These are phyloP conservation scores for Akanthomyces dipterigenus DNA, from an alignment of 2,329 filamentous ascomycete species.

Conservation along the genomic window DNA sequence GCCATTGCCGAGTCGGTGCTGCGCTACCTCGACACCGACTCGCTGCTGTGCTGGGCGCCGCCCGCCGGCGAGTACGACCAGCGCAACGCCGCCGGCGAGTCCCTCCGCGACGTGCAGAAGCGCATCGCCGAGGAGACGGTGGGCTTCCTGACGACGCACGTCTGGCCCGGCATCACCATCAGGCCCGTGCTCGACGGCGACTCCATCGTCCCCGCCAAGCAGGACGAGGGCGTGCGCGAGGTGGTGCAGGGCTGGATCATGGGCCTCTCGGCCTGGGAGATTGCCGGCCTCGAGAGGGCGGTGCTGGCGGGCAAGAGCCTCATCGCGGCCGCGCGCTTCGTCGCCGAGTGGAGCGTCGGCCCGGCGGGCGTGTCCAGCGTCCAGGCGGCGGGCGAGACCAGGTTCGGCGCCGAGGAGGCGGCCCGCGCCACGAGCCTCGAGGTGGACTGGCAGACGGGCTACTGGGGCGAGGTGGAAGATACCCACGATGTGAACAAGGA, in stretches of 20 bases:
- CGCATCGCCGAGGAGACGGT: constrained; percentile 64
- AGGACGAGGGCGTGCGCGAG: constrained; percentile 67
- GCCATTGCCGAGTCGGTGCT: constrained; percentile 63
- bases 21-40: constrained; percentile 87
- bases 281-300: constrained; percentile 79
- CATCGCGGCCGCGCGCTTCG: constrained; percentile 65
- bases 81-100: constrained; percentile 43
- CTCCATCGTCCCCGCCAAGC: constrained; percentile 67
- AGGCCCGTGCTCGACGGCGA: constrained; percentile 70
- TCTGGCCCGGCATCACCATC: constrained; percentile 82
- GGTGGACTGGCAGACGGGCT: constrained; percentile 79
- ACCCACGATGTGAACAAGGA: constrained; percentile 95
- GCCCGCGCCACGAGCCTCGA: constrained; percentile 72
- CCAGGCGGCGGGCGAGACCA: constrained; percentile 23
- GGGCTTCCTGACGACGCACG: constrained; percentile 58
- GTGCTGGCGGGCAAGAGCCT: constrained; percentile 83
- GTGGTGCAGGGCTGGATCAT: constrained; percentile 73
- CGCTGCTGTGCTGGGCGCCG: constrained; percentile 80
- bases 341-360: constrained; percentile 83
- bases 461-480: constrained; percentile 97
- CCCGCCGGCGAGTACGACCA: constrained; percentile 42
- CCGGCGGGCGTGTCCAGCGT: constrained; percentile 42
- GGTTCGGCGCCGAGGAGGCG: constrained; percentile 74
- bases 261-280: constrained; percentile 67
- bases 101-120: constrained; percentile 67